Conservation (phyloP, 2,329 filamentous ascomycete species). For the Trematosphaeria pertusa region DNA sequence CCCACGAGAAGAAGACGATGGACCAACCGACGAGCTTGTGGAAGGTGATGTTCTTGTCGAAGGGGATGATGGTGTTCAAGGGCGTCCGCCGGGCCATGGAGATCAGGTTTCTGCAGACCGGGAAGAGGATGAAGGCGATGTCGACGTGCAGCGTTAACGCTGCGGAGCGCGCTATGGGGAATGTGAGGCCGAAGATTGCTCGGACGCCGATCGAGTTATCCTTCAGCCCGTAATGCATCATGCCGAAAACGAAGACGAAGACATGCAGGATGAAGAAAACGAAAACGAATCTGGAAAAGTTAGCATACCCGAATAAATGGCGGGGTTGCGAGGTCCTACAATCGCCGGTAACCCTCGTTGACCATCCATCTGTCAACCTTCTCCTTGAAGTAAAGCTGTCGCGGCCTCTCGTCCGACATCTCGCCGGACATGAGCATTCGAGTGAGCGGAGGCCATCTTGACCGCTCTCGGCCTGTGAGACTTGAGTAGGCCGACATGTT, state of each 20-base stretch:
- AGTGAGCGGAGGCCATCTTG: slow-evolving; percentile 82
- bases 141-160: slow-evolving; percentile 83
- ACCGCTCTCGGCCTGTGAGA: slow-evolving; percentile 64
- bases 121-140: slow-evolving; percentile 78
- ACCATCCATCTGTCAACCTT: slow-evolving; percentile 88
- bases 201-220: slow-evolving; percentile 72
- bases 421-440: slow-evolving; percentile 84
- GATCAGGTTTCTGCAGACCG: slow-evolving; percentile 84
- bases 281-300: slow-evolving; percentile 71
- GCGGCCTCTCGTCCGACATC: slow-evolving; percentile 76
- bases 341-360: slow-evolving; percentile 81
- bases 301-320: slow-evolving; percentile 31
- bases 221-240: slow-evolving; percentile 80
- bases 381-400: slow-evolving; percentile 71
- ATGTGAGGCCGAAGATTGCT: slow-evolving; percentile 75
- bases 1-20: slow-evolving; percentile 86
- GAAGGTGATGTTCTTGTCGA: slow-evolving; percentile 89
- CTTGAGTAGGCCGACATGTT: slow-evolving; percentile 41
- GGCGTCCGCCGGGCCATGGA: slow-evolving; percentile 81
- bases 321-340: too few species aligned
- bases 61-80: slow-evolving; percentile 84
- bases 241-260: slow-evolving; percentile 80
- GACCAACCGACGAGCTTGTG: slow-evolving; percentile 87
- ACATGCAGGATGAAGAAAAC: slow-evolving; percentile 76
- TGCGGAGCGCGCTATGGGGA: slow-evolving; percentile 76